phyloP scores from a whole-genome alignment of 176 grass and related monocot genomes.

The Typha latifolia region DNA sequence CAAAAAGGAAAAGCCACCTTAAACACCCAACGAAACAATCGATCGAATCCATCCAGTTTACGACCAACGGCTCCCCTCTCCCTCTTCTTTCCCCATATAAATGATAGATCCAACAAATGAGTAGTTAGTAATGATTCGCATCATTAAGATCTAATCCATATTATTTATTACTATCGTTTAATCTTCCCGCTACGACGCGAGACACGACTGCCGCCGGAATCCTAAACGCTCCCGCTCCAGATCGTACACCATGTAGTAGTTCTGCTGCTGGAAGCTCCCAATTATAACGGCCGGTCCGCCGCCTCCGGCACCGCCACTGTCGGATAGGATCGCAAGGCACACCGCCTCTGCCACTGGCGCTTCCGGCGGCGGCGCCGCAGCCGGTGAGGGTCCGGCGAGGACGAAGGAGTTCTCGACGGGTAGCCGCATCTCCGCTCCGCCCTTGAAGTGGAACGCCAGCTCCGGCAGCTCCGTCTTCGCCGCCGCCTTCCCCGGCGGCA shows the following conservation, averaged over 20 bases:
- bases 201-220: slow-evolving; percentile 58
- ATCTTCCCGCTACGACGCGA: slow-evolving; percentile 12
- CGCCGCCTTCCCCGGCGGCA: slow-evolving; percentile 14
- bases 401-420: slow-evolving; percentile 80
- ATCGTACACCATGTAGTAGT: slow-evolving; percentile 81
- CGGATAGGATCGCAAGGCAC: slow-evolving; percentile 69
- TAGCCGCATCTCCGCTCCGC: slow-evolving; percentile 49
- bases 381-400: not conserved
- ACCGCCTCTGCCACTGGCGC: slow-evolving; percentile 16
- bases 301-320: not conserved
- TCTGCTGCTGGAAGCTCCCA: slow-evolving; percentile 91
- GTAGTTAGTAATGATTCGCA: too few species aligned
- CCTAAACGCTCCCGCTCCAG: slow-evolving; percentile 49
- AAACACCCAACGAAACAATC: too few species aligned
- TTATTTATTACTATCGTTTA: not conserved
- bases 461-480: slow-evolving; percentile 47
- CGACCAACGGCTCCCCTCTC: too few species aligned
- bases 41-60: too few species aligned
- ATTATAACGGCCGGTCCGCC: slow-evolving; percentile 66
- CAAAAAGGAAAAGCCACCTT: too few species aligned
- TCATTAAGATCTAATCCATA: too few species aligned
- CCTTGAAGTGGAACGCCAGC: slow-evolving; percentile 50
- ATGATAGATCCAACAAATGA: too few species aligned
- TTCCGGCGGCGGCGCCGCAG: not conserved
- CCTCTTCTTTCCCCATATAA: too few species aligned